Evolutionary conservation across 2,329 filamentous ascomycete genomes (phyloP).

Genomic region (Sporothrix humicola): DNA sequence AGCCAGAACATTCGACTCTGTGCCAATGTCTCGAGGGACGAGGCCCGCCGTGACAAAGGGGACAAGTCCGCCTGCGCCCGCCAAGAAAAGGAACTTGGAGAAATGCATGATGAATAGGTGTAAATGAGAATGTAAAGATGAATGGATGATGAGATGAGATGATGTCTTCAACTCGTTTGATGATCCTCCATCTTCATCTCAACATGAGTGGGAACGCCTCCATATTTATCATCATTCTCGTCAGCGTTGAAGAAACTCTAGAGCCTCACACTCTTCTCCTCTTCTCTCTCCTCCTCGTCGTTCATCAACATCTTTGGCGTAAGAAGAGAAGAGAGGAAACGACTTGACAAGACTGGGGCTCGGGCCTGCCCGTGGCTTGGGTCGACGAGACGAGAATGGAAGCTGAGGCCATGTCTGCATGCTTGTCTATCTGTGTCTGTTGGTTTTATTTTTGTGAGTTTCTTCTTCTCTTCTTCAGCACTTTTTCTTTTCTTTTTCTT

Average conservation of each 20-base stretch:
- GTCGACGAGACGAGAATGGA: not conserved
- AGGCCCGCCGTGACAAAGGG: not conserved
- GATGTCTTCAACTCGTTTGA: no score
- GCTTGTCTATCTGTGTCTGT: not conserved
- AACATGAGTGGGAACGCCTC: no score
- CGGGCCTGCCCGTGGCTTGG: not conserved
- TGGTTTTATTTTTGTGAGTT: not conserved
- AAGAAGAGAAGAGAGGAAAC: no score
- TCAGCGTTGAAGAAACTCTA: no score
- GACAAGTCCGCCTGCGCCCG: not conserved
- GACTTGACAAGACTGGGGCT: not conserved
- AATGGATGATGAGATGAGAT: not conserved
- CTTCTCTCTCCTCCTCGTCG: not conserved
- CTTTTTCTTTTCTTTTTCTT: not conserved
- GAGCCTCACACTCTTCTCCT: not conserved
- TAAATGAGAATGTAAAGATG: not conserved
- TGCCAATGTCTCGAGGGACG: not conserved
- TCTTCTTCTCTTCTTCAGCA: not conserved
- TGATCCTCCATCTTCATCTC: no score
- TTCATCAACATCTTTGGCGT: no score
- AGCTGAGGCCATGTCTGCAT: not conserved
- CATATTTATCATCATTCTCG: no score
- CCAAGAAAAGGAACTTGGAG: not conserved
- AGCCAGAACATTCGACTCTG: not conserved
- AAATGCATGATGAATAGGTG: not conserved